Evolutionary conservation across 1,284 basidiomycete genomes (phyloP).

Genomic region (Cutaneotrichosporon cyanovorans): DNA sequence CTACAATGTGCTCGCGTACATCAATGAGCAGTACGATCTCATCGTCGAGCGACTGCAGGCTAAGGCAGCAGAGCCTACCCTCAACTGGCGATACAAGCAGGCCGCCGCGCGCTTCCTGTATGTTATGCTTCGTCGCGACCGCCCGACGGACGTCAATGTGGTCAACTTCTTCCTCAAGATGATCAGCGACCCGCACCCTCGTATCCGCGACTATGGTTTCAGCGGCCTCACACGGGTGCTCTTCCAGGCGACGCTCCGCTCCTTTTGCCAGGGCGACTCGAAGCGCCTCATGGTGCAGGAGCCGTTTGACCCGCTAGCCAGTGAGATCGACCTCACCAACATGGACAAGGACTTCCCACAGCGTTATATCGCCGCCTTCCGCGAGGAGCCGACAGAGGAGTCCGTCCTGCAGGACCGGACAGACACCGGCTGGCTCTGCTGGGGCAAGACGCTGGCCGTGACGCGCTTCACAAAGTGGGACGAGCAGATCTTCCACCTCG

Average conservation of each 20-base stretch:
- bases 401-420: conserved; percentile 60
- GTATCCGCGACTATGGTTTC: conserved; percentile 65
- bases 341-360: conserved; percentile 49
- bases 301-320: conserved; percentile 66
- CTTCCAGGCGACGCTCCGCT: conserved; percentile 74
- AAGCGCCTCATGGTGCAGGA: conserved; percentile 66
- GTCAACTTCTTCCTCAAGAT: conserved; percentile 64
- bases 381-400: conserved; percentile 39
- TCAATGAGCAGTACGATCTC: conserved; percentile 43
- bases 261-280: conserved; percentile 60
- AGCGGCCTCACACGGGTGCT: conserved; percentile 65
- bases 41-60: conserved; percentile 56
- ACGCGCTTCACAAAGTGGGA: conserved; percentile 54
- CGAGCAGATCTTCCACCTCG: conserved; percentile 58
- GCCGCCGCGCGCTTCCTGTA: conserved; percentile 67
- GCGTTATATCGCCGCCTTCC: conserved; percentile 51
- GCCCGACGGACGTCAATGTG: conserved; percentile 56
- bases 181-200: conserved; percentile 68
- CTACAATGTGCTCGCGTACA: conserved; percentile 27
- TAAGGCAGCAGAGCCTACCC: conserved; percentile 51
- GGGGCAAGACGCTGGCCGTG: conserved; percentile 65
- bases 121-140: conserved; percentile 68
- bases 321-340: conserved; percentile 50
- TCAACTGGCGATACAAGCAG: conserved; percentile 85
- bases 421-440: conserved; percentile 75